Base-by-base conservation (phyloP, 257 asterid species). In the Perilla frutescens region DNA sequence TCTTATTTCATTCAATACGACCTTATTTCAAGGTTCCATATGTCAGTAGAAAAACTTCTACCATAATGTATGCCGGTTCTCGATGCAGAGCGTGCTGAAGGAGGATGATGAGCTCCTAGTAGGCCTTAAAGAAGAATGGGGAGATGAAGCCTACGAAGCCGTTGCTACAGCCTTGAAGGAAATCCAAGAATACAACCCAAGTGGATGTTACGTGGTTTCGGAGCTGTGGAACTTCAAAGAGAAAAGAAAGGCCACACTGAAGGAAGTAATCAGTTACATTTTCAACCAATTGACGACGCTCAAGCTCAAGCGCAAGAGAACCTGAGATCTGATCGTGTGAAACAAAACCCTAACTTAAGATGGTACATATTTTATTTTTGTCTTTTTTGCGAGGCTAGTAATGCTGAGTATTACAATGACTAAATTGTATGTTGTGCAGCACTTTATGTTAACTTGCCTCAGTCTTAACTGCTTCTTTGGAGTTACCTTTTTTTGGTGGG, bases 141-240 rank as follows among this genome's bases (percentile, higher is more conserved):
- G 90, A 0, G 76, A 47, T 0, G 92, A 80, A 37, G 66, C 66
- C 3, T 74, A 76, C 10, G 70, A 49, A 4, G 83, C 92, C 4
- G 90, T 87, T 1, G 71, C 74, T 14, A 40, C 69, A 0, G 89
- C 88, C 13, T 14, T 79, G 50, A 49, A 8, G 50, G 92, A 87
- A 13, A 63, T 79, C 59, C 71, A 73, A 0, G 88, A 83, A 31
- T 87, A 84, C 68, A 87, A 87, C 55, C 77, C 89, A 0, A 84
- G 92, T 64, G 92, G 92, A 4, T 34, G 87, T 10, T 84, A 84
- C 34, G 84, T 79, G 32, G 89, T 82, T 32, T 32, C 80, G 2
- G 92, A 87, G 79, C 85, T 87, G 3, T 87, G 92, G 92, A 87
- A 81, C 76, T 81, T 81, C 61, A 83, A 81, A 31, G 92, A 84